Base-by-base conservation (phyloP, 2,329 filamentous ascomycete species). In the Colletotrichum lupini region DNA sequence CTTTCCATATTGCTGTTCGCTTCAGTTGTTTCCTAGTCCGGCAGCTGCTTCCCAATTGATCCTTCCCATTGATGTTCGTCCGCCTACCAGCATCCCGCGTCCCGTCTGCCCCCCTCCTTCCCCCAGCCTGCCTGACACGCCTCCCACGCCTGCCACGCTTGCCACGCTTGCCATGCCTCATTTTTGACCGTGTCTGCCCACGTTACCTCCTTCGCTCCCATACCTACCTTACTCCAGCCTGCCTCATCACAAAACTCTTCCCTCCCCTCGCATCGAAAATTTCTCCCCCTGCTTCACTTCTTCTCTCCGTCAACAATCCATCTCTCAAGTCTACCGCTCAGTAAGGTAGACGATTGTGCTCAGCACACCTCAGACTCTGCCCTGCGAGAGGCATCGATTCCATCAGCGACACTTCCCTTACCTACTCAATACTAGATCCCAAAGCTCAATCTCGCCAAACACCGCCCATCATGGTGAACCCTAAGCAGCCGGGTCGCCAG, bases 401-500 rank as follows among this genome's bases (percentile, higher is more conserved):
- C 42, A 49, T 49, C 19, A 3, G 4, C 42, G 19, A 49, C 7
- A 19, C 42, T 11, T 9, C 9, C 59, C 22, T 22, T 32, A 11
- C 9, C 5, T 42, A 16, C 2, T 37, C 19, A 1, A 14, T 5
- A 14, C 7, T 5, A 5, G 4, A 26, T 5, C 24, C 32, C 62
- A 56, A 16, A 14, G n/a, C 32, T n/a, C 16, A 32, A 28, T 22
- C 24, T 1, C 12, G 5, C 16, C n/a, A 42, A 7, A 30, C 19
- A 22, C n/a, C 26, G 28, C 37, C 37, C 55, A 56, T 57, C 67
- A 73, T 73, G 71, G 32, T 30, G 46, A 57, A 26, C 26, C 56
- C 67, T 9, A 70, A 53, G 49, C 46, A 73, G 35, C 60, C 71
- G 32, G 75, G 75, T 7, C 85, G 83, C 76, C 82, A 81, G 77